Evolutionary conservation across 768 basidiomycete species (phyloP).

Genomic region (Infundibulicybe gibba): DNA sequence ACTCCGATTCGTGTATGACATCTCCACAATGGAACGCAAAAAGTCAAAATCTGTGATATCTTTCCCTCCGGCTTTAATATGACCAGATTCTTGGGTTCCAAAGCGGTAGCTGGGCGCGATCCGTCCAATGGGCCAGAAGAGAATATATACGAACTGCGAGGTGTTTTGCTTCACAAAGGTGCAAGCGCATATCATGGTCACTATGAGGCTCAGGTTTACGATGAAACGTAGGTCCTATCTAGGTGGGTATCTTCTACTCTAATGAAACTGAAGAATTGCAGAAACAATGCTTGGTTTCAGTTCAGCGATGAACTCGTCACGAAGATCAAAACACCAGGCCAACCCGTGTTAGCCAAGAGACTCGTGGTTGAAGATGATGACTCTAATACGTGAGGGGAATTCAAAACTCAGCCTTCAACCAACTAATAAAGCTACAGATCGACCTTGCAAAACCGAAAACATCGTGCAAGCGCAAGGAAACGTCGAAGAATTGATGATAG

Average conservation of each 20-base stretch:
- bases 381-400: slow-evolving; percentile 13
- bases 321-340: slow-evolving; percentile 51
- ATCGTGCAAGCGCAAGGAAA: slow-evolving; percentile 40
- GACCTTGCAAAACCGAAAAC: slow-evolving; percentile 26
- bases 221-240: slow-evolving; percentile 49
- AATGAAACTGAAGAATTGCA: slow-evolving; percentile 21
- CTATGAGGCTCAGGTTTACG: slow-evolving; percentile 84
- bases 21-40: slow-evolving; percentile 73
- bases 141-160: slow-evolving; percentile 76
- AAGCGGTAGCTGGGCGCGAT: slow-evolving; percentile 13
- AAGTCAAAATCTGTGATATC: slow-evolving; percentile 80
- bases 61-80: slow-evolving; percentile 81
- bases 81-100: slow-evolving; percentile 51
- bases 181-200: slow-evolving; percentile 90
- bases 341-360: slow-evolving; percentile 26
- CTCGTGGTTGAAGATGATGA: slow-evolving; percentile 26
- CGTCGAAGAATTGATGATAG: slow-evolving; percentile 55
- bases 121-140: slow-evolving; percentile 8
- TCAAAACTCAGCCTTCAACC: neutral
- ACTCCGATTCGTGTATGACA: slow-evolving; percentile 89
- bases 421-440: no score
- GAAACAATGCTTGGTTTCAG: slow-evolving; percentile 77
- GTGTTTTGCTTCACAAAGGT: slow-evolving; percentile 87
- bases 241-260: neutral
- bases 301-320: slow-evolving; percentile 91